phyloP scores from a whole-genome alignment of 768 basidiomycete genomes.

The Rhodosporidiobolus sp. region DNA sequence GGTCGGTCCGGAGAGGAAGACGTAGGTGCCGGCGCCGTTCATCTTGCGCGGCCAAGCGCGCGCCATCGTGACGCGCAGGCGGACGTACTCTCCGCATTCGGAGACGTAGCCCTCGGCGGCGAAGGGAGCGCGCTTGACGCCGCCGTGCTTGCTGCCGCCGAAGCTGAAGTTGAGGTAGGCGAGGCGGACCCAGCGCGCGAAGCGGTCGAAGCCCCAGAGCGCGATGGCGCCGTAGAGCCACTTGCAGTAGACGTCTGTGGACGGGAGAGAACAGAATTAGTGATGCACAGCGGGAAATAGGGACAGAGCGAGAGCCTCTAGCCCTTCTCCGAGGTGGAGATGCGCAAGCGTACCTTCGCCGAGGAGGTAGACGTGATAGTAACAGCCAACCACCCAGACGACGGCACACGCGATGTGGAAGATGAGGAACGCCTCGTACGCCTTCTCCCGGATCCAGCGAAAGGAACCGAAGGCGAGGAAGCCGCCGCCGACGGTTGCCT shows the following conservation, averaged over 20 bases:
- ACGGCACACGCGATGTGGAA: conserved; percentile 7
- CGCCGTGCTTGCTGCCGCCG: background rate
- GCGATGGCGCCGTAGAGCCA: conserved; percentile 4
- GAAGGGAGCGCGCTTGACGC: background rate
- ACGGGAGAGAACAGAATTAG: background rate
- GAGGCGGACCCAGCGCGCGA: conserved; percentile 1
- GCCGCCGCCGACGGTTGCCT: background rate
- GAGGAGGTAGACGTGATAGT: conserved; percentile 4
- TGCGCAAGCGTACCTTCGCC: background rate
- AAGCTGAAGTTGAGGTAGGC: background rate
- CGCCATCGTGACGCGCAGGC: background rate
- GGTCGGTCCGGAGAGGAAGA: conserved; percentile 6
- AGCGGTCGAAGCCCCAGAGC: conserved; percentile 16
- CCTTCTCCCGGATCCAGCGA: background rate
- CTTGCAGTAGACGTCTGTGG: background rate
- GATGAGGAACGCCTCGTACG: conserved; percentile 10
- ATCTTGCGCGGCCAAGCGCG: background rate
- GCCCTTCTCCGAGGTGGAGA: background rate
- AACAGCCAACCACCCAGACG: conserved; percentile 9
- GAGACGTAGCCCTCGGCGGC: conserved; percentile 6
- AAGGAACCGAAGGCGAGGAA: background rate
- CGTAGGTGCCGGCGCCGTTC: conserved; percentile 13
- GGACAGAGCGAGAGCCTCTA: too few relatives aligned
- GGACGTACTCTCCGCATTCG: background rate
- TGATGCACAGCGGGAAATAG: too few relatives aligned